Base-by-base conservation (phyloP, 768 basidiomycete genomes). In the Termitomyces sp. region DNA sequence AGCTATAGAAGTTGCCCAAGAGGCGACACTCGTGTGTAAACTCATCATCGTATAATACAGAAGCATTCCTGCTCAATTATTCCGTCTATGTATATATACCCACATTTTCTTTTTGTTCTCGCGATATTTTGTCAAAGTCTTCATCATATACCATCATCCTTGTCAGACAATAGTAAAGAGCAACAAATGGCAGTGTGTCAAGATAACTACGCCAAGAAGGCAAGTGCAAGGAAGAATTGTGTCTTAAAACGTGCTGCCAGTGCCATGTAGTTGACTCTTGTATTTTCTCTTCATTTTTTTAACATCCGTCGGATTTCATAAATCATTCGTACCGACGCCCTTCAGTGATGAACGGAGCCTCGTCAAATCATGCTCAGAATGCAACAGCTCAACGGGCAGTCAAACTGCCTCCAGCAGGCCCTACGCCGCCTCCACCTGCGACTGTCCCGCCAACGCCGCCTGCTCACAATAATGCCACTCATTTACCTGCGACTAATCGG, bases 391-490 rank as follows among this genome's bases (percentile, higher is more conserved):
- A 75, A 31, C 78, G 76, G 55, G 76, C 72, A 34, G 72, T 79
- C 20, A 85, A 82, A 68, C 81, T 83, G 31, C 82, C 79, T n/a
- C 81, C 84, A n/a, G 65, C 77, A 47, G 82, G 83, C 31, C 85
- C 83, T 67, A 80, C 84, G 43, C 84, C 84, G 55, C 86, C 86
- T 60, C 82, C 85, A 38, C 88, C 87, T 60, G 76, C 78, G 57
- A 77, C 82, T 51, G 79, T 82, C 46, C 85, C 85, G 45, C 85
- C 86, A 31, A 78, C 76, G 15, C 83, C 84, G 54, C 83, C 84
- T 51, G 81, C 71, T 64, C 76, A 79, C 60, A 57, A 76, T 37
- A 72, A 74, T 65, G 57, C 74, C 60, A 63, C 72, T 40, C 70
- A 74, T 62, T 61, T 71, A 49, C 69, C 74, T 25, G 69, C 65